Percentiles rank a stretch among this genome's conserved stretches.
These are phyloP conservation scores for Xylariaceae sp. DNA, from an alignment of 2,329 filamentous ascomycete genomes.

Conservation along the genomic window DNA sequence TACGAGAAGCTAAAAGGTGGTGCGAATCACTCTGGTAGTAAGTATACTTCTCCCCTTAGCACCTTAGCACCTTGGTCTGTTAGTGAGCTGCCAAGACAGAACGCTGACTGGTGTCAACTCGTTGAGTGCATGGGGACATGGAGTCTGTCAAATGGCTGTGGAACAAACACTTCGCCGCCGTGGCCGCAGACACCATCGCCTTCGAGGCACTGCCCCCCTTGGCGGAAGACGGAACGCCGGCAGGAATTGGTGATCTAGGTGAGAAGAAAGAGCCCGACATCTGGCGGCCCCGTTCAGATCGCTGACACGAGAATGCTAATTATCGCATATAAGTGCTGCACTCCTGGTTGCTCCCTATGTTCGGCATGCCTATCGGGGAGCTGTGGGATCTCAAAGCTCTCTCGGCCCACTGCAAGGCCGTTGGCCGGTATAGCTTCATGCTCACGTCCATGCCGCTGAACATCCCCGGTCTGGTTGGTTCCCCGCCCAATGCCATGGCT, in stretches of 20 bases:
- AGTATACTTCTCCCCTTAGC: not conserved
- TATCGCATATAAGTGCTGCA: constrained; percentile 37
- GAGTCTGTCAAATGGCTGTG: constrained; percentile 61
- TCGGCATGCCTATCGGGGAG: constrained; percentile 52
- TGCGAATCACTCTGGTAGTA: constrained; percentile 31
- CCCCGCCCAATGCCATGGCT: constrained; percentile 45
- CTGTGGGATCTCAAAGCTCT: constrained; percentile 52
- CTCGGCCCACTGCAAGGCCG: constrained; percentile 47
- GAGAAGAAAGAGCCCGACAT: constrained; percentile 18
- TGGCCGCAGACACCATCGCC: constrained; percentile 56
- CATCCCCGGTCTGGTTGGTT: constrained; percentile 46
- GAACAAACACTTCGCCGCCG: constrained; percentile 62
- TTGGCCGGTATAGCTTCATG: constrained; percentile 55
- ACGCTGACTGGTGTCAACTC: not conserved
- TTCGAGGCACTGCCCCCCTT: constrained; percentile 61
- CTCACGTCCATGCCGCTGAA: constrained; percentile 56
- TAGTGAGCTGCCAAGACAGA: not conserved
- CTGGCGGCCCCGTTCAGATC: not conserved
- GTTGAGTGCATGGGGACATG: constrained; percentile 39
- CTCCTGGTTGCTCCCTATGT: constrained; percentile 44
- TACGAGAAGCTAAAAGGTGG: constrained; percentile 31
- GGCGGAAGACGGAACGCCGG: constrained; percentile 36
- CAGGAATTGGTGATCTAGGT: constrained; percentile 36
- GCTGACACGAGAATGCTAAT: constrained; percentile 4
- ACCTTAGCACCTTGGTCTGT: too few species aligned